Percentiles rank a stretch among this genome's conserved stretches.
Conservation (phyloP, 2,329 filamentous ascomycete species). For the Monosporascus sp. region DNA sequence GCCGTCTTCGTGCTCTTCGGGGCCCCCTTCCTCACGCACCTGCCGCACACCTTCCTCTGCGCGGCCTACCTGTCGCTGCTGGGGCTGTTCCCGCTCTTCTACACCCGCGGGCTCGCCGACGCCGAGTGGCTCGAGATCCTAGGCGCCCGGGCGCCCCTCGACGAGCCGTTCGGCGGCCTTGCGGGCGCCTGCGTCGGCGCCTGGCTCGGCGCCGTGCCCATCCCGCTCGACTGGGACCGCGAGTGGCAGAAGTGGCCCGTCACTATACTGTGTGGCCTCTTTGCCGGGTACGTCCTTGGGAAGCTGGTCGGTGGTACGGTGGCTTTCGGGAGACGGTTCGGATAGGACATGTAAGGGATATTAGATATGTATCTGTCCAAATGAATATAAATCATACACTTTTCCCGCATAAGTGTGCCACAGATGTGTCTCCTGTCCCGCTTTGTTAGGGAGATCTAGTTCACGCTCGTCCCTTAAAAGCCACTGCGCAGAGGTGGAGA, state of each 20-base stretch:
- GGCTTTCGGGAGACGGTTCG: conserved; percentile 41
- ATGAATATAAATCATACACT: too few species aligned
- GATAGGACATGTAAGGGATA: not conserved
- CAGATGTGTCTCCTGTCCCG: too few species aligned
- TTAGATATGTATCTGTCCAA: too few species aligned
- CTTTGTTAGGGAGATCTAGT: too few species aligned
- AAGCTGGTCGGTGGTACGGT: conserved; percentile 54
- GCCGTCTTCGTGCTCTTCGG: conserved; percentile 79
- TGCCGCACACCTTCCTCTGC: conserved; percentile 71
- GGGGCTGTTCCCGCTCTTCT: conserved; percentile 74
- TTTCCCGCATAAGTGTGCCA: too few species aligned
- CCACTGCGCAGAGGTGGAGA: too few species aligned
- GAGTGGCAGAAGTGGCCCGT: conserved; percentile 99
- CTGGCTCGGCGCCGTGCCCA: conserved; percentile 91
- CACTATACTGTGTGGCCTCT: conserved; percentile 80
- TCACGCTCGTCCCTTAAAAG: too few species aligned
- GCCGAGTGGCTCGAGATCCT: conserved; percentile 66
- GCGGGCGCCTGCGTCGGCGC: conserved; percentile 76
- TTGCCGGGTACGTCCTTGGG: conserved; percentile 71
- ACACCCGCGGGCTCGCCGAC: conserved; percentile 74
- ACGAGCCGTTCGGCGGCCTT: conserved; percentile 78
- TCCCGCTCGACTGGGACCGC: conserved; percentile 97
- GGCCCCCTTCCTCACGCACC: conserved; percentile 80
- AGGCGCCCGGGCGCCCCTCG: conserved; percentile 64
- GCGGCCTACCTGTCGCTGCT: conserved; percentile 79